Base-by-base conservation (phyloP, 2,329 filamentous ascomycete genomes). In the Pleomassaria siparia region DNA sequence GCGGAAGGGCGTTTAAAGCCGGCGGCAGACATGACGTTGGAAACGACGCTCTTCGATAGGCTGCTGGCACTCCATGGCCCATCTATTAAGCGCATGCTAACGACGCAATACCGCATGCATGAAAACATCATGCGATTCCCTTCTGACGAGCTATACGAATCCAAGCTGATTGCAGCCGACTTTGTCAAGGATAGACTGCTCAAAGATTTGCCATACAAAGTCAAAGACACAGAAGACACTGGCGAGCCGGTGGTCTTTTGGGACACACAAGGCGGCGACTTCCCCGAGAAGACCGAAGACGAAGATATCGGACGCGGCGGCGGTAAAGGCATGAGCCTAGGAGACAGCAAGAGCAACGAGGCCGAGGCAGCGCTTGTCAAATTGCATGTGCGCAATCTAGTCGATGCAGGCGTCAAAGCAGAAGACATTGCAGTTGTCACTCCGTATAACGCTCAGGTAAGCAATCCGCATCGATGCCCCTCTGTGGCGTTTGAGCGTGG, bases 71-170 rank as follows among this genome's bases (percentile, higher is more conserved):
- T 96, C 13, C 89, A 99, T 66, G 94, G 94, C 1, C 74, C 84
- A 1, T 77, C 77, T 4, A 91, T 99, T 74, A 97, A 97, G 75
- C 80, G 88, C 43, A 96, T 97, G 89, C 82, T 99, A 20, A 97
- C 90, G 3, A 95, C 88, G 4, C 94, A 99, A 73, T 99, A 99
- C 70, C 90, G 94, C 29, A 99, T 99, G 94, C 91, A 99, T 67
- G 87, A 95, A 64, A 84, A 79, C 44, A 97, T 99, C 61, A 97
- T 97, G 91, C 81, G 84, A 6, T 99, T 96, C 62, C 92, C 94
- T 0, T 96, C 92, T 0, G 81, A 88, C 52, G 86, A 92, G 65
- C 78, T 97, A 10, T 99, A 99, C 72, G 89, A 89, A 51, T 83
- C 82, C 2, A 86, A 86, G 60, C 81, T 99, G 1, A 75, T 91